These are phyloP conservation scores for Ustulina deusta DNA, from an alignment of 2,329 filamentous ascomycete species.

Conservation along the genomic window DNA sequence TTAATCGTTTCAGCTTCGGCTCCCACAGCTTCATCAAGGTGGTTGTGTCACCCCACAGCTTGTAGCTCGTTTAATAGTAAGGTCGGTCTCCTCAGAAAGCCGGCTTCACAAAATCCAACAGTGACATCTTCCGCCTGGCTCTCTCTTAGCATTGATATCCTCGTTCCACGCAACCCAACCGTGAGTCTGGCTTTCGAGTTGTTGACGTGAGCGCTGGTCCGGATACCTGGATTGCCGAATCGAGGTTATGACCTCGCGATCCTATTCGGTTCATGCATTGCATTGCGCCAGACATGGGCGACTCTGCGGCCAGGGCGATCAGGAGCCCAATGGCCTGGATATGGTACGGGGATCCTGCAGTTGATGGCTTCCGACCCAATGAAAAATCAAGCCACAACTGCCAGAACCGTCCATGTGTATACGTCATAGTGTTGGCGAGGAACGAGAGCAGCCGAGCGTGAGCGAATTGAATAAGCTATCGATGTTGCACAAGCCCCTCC, in stretches of 20 bases:
- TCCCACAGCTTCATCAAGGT: neutral
- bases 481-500: neutral
- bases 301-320: constrained; percentile 10
- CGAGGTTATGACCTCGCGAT: neutral
- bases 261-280: constrained; percentile 1
- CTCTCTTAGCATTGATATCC: neutral
- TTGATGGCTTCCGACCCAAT: neutral
- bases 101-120: neutral
- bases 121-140: neutral
- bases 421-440: neutral
- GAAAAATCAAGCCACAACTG: neutral
- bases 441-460: neutral
- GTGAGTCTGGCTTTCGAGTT: neutral
- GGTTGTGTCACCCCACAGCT: neutral
- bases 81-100: too few species aligned
- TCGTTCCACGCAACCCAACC: neutral
- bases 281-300: constrained; percentile 5
- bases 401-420: neutral
- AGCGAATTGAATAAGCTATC: too few species aligned
- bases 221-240: neutral
- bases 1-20: neutral
- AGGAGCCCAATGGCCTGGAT: constrained; percentile 6
- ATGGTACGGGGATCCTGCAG: neutral
- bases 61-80: neutral
- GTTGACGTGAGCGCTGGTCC: neutral